phyloP scores from a whole-genome alignment of 352 stramenopile species.

The Globisporangium spiculum region DNA sequence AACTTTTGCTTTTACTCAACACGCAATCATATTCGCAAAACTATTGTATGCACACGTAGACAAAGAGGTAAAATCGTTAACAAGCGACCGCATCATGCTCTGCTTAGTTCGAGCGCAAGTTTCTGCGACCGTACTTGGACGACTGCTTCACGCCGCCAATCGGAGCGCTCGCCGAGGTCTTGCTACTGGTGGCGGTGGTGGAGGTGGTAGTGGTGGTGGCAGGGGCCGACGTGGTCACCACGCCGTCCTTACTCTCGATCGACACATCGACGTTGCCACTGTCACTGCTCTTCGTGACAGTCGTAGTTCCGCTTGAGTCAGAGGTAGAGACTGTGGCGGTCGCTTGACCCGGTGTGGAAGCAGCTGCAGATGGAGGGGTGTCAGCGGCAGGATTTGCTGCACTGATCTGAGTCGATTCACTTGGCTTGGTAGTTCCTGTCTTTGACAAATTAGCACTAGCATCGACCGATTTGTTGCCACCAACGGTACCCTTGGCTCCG shows the following conservation, averaged over 20 bases:
- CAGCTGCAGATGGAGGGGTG: not conserved
- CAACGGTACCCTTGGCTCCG: not conserved
- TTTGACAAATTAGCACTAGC: not conserved
- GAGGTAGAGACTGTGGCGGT: not conserved
- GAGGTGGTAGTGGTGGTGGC: not conserved
- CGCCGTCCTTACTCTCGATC: slow-evolving; percentile 1
- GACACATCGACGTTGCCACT: slow-evolving; percentile 7
- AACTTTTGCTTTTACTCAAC: not conserved
- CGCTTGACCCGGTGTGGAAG: not conserved
- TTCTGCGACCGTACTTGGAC: not conserved
- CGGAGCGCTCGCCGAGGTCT: not conserved
- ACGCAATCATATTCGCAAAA: not conserved
- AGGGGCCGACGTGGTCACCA: not conserved
- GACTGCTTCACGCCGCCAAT: not conserved
- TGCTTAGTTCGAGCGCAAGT: too few species aligned
- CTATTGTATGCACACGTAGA: too few species aligned
- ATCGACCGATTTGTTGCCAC: not conserved
- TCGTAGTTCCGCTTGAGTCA: not conserved
- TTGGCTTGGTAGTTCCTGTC: not conserved
- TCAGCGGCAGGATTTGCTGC: not conserved
- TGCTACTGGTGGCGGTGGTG: too few species aligned
- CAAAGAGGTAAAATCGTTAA: too few species aligned
- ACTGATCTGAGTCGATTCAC: not conserved
- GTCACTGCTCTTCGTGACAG: slow-evolving; percentile 1
- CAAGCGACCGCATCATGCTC: too few species aligned